Conservation (phyloP, 1,284 basidiomycete genomes). For the Megacollybia platyphylla region DNA sequence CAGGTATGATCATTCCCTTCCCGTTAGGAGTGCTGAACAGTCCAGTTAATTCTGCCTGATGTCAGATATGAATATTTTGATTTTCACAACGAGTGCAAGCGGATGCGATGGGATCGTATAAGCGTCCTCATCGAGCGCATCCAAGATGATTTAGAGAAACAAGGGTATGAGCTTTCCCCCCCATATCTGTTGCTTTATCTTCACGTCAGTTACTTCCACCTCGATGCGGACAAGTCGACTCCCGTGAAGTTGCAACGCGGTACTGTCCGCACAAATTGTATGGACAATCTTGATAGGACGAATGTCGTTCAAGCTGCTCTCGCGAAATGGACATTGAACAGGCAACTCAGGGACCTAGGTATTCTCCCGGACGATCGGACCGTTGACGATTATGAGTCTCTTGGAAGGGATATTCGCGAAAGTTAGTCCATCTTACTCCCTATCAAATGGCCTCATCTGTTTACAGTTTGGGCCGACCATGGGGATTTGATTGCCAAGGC, state of each 20-base stretch:
- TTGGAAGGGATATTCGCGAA: constrained; percentile 81
- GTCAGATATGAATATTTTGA: constrained; percentile 95
- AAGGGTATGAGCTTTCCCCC: constrained; percentile 42
- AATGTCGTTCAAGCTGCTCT: constrained; percentile 91
- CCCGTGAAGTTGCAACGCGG: constrained; percentile 52
- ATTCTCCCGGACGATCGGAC: constrained; percentile 58
- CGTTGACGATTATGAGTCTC: constrained; percentile 68
- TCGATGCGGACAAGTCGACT: constrained; percentile 30
- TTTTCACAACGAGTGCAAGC: constrained; percentile 93
- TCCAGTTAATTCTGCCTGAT: constrained; percentile 48
- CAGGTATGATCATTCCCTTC: constrained; percentile 25
- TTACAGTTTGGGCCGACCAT: constrained; percentile 92
- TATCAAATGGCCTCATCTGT: constrained; percentile 4
- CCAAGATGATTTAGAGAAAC: constrained; percentile 56
- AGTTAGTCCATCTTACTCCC: constrained; percentile 36
- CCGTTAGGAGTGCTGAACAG: constrained; percentile 4
- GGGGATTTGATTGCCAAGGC: constrained; percentile 87
- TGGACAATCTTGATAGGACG: constrained; percentile 95
- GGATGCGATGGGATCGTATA: constrained; percentile 93
- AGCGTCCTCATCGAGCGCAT: constrained; percentile 72
- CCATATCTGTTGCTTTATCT: constrained; percentile 1
- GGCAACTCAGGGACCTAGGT: constrained; percentile 66
- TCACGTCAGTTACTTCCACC: constrained; percentile 59
- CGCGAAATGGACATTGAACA: constrained; percentile 74
- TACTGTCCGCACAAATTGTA: constrained; percentile 76